Conservation (phyloP, 192 early-diverging fungal genomes). For the Coemansia javaensis region DNA sequence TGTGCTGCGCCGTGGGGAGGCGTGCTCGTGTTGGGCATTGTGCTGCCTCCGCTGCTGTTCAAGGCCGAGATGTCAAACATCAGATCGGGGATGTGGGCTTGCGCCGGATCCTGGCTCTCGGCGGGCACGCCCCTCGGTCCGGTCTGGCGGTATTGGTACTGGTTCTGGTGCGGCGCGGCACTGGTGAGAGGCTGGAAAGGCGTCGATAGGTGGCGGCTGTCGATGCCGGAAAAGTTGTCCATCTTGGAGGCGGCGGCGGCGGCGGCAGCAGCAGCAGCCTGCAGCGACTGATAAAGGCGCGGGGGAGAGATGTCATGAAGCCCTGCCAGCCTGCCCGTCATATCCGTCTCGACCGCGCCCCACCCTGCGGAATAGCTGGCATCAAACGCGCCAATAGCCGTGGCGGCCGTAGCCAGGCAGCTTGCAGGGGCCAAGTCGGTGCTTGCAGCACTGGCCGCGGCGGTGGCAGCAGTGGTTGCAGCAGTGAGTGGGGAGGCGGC, state of each 20-base stretch:
- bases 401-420: conserved; percentile 19
- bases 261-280: conserved; percentile 24
- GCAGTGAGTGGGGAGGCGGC: conserved; percentile 20
- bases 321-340: conserved; percentile 5
- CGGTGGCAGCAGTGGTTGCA: conserved; percentile 39
- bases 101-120: conserved; percentile 6
- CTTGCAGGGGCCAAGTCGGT: conserved; percentile 39
- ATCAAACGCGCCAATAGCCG: conserved; percentile 5
- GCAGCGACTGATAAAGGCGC: conserved; percentile 17
- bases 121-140: background rate
- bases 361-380: conserved; percentile 2
- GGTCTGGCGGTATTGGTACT: background rate
- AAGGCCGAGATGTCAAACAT: conserved; percentile 30
- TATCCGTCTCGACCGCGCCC: conserved; percentile 23
- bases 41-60: no score
- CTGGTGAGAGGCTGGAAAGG: conserved; percentile 19
- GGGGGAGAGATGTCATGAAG: conserved; percentile 23
- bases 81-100: conserved; percentile 3
- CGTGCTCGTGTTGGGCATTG: conserved; percentile 1
- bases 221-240: conserved; percentile 36
- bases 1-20: background rate
- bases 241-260: no score
- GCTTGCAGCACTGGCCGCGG: conserved; percentile 22
- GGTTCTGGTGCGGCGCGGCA: background rate
- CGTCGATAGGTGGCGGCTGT: conserved; percentile 22